phyloP scores from a whole-genome alignment of 208 protist genomes.

The Leishmania aethiopica region DNA sequence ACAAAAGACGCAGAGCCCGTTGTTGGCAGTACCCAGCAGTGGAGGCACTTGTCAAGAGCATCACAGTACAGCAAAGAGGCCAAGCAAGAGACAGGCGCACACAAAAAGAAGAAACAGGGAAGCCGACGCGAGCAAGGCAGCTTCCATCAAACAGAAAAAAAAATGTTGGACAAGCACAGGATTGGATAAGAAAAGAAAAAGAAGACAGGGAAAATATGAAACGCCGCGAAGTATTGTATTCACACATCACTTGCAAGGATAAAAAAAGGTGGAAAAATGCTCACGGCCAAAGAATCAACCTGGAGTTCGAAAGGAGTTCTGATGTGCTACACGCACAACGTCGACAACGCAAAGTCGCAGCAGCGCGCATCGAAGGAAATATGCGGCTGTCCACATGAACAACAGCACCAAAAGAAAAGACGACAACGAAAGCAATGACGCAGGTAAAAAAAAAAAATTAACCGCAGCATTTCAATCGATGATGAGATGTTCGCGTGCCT shows the following conservation, averaged over 20 bases:
- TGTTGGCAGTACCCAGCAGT: background rate
- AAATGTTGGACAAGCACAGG: background rate
- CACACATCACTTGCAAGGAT: background rate
- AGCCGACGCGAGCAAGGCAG: background rate
- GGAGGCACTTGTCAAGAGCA: background rate
- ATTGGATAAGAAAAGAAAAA: background rate
- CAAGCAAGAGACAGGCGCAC: background rate
- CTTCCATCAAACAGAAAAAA: background rate
- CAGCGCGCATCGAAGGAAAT: background rate
- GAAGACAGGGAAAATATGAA: background rate
- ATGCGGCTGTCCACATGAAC: background rate
- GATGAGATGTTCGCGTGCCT: slow-evolving; percentile 77
- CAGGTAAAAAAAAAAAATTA: background rate
- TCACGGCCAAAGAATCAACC: background rate
- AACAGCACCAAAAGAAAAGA: background rate
- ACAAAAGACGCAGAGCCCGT: background rate
- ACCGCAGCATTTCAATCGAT: slow-evolving; percentile 13
- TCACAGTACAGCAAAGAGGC: background rate
- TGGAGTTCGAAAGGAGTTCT: background rate
- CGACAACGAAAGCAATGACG: background rate
- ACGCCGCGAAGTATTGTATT: background rate
- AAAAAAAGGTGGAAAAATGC: background rate
- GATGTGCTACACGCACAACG: background rate
- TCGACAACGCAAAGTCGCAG: background rate
- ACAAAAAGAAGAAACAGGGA: background rate